These are phyloP conservation scores for Hirsutella minnesotensis DNA, from an alignment of 2,329 filamentous ascomycete species.

Conservation along the genomic window DNA sequence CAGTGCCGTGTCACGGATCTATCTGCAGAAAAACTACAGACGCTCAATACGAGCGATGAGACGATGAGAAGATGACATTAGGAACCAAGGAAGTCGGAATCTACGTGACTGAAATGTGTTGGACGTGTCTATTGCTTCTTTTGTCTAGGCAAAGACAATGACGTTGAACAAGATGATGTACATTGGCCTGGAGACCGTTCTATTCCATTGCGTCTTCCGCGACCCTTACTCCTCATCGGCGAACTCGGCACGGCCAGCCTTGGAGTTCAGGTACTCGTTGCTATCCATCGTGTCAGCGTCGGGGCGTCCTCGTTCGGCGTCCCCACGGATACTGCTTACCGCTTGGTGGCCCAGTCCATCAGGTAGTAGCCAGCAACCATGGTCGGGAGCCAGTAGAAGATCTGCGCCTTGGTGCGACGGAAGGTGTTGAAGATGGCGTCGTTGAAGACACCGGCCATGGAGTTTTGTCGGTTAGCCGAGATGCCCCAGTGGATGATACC, in stretches of 20 bases:
- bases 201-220: slow-evolving; percentile 13
- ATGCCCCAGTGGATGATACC: slow-evolving; percentile 62
- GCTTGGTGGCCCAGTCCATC: slow-evolving; percentile 85
- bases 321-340: slow-evolving; percentile 43
- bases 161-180: slow-evolving; percentile 20
- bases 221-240: slow-evolving; percentile 23
- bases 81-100: too few species aligned
- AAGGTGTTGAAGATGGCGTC: slow-evolving; percentile 93
- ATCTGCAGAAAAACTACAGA: too few species aligned
- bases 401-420: slow-evolving; percentile 74
- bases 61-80: too few species aligned
- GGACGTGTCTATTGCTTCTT: slow-evolving; percentile 19
- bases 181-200: slow-evolving; percentile 19
- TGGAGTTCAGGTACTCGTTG: slow-evolving; percentile 74
- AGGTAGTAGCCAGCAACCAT: slow-evolving; percentile 66
- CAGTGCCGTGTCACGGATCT: too few species aligned
- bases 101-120: neutral
- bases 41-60: too few species aligned
- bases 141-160: slow-evolving; percentile 19
- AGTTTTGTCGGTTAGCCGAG: slow-evolving; percentile 79
- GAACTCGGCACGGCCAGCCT: slow-evolving; percentile 53
- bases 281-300: slow-evolving; percentile 25
- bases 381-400: slow-evolving; percentile 79
- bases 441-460: slow-evolving; percentile 64
- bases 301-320: neutral